These are phyloP conservation scores for Cyberlindnera euphorbiiphila DNA, from an alignment of 805 yeast genomes.

Conservation along the genomic window DNA sequence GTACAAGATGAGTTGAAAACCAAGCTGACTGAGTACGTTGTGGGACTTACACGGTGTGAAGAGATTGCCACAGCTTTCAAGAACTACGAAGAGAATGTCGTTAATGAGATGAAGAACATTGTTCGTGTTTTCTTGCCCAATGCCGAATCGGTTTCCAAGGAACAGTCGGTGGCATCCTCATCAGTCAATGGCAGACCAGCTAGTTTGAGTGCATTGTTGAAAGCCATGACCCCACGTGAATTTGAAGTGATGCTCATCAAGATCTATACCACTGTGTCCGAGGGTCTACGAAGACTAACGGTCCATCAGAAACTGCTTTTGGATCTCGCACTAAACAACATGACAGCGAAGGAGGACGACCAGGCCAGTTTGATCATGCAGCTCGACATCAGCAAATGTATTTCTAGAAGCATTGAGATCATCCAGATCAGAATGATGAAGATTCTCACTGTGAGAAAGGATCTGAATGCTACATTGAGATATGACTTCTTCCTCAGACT, in stretches of 20 bases:
- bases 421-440: conserved; percentile 76
- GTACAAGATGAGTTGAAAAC: conserved; percentile 39
- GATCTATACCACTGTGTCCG: conserved; percentile 62
- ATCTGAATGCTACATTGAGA: conserved; percentile 55
- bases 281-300: conserved; percentile 68
- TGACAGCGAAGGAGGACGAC: conserved; percentile 29
- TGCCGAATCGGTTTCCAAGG: conserved; percentile 27
- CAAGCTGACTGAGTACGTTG: conserved; percentile 43
- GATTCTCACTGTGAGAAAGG: conserved; percentile 72
- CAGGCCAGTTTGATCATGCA: conserved; percentile 43
- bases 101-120: conserved; percentile 66
- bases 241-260: conserved; percentile 66
- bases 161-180: conserved; percentile 10
- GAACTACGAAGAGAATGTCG: conserved; percentile 62
- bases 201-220: conserved; percentile 40
- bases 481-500: conserved; percentile 62
- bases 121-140: conserved; percentile 64
- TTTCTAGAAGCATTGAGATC: conserved; percentile 63
- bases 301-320: conserved; percentile 76
- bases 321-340: conserved; percentile 55
- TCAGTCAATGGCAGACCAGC: not conserved
- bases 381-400: conserved; percentile 62
- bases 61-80: conserved; percentile 58
- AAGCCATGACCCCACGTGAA: conserved; percentile 66
- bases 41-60: conserved; percentile 58